Evolutionary conservation across 495 filamentous ascomycete genomes (phyloP).

Genomic region (Neurospora intermedia): DNA sequence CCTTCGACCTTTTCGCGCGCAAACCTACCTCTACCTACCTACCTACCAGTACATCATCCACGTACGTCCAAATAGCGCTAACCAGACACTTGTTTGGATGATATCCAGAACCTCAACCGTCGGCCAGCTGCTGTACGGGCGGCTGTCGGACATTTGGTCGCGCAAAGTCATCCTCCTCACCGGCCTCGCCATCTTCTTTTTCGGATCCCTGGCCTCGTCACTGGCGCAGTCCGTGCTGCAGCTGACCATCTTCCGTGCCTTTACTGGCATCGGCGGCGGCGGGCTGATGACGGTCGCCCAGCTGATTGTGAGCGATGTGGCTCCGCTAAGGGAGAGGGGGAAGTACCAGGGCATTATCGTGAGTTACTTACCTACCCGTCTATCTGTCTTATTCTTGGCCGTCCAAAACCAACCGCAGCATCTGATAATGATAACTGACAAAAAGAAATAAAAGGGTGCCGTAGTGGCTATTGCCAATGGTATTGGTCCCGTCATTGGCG

Average conservation of each 20-base stretch:
- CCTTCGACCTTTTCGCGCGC: neutral
- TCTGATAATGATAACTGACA: neutral
- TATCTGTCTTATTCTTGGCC: slow-evolving; percentile 34
- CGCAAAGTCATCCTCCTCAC: slow-evolving; percentile 43
- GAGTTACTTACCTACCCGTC: slow-evolving; percentile 3
- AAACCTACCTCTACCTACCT: neutral
- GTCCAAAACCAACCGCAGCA: slow-evolving; percentile 19
- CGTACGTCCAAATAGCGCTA: neutral
- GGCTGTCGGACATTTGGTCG: slow-evolving; percentile 48
- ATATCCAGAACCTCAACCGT: slow-evolving; percentile 39
- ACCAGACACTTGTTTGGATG: neutral
- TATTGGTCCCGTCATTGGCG: slow-evolving; percentile 57
- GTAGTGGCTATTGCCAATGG: slow-evolving; percentile 55
- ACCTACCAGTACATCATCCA: neutral
- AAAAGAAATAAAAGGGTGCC: slow-evolving; percentile 14
- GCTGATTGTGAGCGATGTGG: slow-evolving; percentile 59
- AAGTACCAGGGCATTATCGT: slow-evolving; percentile 32
- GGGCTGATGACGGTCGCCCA: slow-evolving; percentile 66
- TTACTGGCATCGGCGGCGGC: slow-evolving; percentile 71
- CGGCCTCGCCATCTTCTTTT: slow-evolving; percentile 42
- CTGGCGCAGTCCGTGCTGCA: slow-evolving; percentile 41
- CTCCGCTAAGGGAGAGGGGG: slow-evolving; percentile 53
- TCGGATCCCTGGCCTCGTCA: slow-evolving; percentile 43
- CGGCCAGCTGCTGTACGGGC: slow-evolving; percentile 45
- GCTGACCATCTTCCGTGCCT: slow-evolving; percentile 48